Conservation (phyloP, 345 rosid genomes). For the Chamaenerion angustifolium region DNA sequence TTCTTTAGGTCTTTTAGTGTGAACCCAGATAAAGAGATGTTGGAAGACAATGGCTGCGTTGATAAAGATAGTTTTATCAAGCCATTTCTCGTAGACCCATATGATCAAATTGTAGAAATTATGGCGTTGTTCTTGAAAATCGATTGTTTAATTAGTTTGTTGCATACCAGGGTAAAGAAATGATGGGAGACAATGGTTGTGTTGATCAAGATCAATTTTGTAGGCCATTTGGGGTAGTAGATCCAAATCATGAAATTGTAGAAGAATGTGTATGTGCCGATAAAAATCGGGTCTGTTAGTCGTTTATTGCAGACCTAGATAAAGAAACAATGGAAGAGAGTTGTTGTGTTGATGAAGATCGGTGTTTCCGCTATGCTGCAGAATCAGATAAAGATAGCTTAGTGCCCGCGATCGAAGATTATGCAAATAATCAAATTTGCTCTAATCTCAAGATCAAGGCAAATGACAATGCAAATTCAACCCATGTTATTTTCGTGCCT, state of each 20-base stretch:
- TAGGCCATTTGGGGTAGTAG: no score
- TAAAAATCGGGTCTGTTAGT: no score
- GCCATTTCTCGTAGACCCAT: constrained; percentile 2
- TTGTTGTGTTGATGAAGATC: no score
- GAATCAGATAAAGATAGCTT: constrained; percentile 7
- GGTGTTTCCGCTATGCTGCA: background rate
- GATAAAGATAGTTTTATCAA: no score
- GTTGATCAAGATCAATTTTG: no score
- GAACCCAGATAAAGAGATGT: constrained; percentile 7
- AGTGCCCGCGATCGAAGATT: constrained; percentile 3
- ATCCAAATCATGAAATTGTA: no score
- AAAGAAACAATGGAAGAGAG: constrained; percentile 5
- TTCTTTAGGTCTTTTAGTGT: constrained; percentile 11
- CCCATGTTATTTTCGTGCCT: constrained; percentile 16
- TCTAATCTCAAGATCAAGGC: background rate
- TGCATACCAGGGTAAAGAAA: no score
- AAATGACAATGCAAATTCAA: no score
- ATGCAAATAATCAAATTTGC: constrained; percentile 14
- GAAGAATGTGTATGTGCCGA: background rate
- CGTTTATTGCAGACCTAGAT: constrained; percentile 4
- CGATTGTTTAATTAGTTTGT: no score
- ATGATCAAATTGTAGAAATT: constrained; percentile 6
- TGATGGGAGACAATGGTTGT: no score
- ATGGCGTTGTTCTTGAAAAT: no score
- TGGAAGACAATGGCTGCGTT: no score